Evolutionary conservation across 768 basidiomycete genomes (phyloP), one percentile per base, ranked within the genome.

Genomic region (Rhizopogon roseolus): DNA sequence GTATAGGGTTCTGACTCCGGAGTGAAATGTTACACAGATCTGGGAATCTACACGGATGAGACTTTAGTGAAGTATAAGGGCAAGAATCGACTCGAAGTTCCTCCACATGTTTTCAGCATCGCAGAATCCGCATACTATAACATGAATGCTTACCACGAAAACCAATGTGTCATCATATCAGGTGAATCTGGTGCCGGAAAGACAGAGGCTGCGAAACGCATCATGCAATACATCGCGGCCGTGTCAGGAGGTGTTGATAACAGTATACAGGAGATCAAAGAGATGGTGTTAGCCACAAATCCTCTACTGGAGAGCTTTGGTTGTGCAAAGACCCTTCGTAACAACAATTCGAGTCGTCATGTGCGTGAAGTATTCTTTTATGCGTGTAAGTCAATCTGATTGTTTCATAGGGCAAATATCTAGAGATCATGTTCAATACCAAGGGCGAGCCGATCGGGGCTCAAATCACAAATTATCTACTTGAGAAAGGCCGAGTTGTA

Each of bases 181-280:
- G 97, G 97, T 52, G 97, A 99, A 75, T 98, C 95, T 14, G 97
- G 97, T 49, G 97, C 97, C 4, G 97, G 97, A 49, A 99, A 99
- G 78, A 99, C 97, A 3, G 97, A 98, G 71, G 97, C 97, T 3
- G 97, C 97, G 19, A 98, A 98, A 70, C 85, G 94, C 46, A 98
- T 99, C 71, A 99, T 99, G 97, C 95, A 98, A 69, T 99, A 99
- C 66, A 96, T 99, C 61, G 97, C 97, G 14, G 97, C 92, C 9
- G 97, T 98, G 0, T 93, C 93, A 14, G 91, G 93, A 44, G 89
- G 82, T 22, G 83, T 84, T 58, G 90, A 92, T 63, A 88, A 81
- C 63, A 93, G 91, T 60, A 98, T 98, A 55, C 91, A 97, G 68
- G 88, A 96, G 70, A 94, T 98, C 69, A 98, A 98, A 75, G 95